Percentiles rank a stretch among this genome's conserved stretches.
Evolutionary conservation across 169 alveolate species (phyloP).

Genomic region (Plasmodium cynomolgi): DNA sequence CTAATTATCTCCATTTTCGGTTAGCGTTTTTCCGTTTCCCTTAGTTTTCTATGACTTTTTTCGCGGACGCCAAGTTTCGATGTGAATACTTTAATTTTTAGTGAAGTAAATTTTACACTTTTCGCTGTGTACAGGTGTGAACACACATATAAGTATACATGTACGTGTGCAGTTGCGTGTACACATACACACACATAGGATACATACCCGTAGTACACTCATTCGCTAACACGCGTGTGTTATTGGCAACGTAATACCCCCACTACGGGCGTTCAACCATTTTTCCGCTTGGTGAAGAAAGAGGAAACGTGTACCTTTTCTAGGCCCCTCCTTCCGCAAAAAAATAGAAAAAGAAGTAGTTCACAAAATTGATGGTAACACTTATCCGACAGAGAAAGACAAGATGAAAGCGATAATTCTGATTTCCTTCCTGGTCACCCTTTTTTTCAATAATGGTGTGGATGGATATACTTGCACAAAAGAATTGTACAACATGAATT

Average conservation of each 20-base stretch:
- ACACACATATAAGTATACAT: not conserved
- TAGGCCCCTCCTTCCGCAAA: not conserved
- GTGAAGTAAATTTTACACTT: not conserved
- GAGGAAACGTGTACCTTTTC: not conserved
- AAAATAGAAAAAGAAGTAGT: not conserved
- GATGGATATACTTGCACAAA: not conserved
- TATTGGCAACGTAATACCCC: not conserved
- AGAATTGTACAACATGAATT: not conserved
- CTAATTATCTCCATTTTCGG: not conserved
- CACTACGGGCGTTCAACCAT: not conserved
- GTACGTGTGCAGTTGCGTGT: not conserved
- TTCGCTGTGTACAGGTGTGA: not conserved
- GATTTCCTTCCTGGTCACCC: not conserved
- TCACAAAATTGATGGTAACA: not conserved
- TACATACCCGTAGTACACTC: not conserved
- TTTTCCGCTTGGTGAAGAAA: not conserved
- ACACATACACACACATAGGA: not conserved
- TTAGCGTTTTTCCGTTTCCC: not conserved
- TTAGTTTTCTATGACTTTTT: not conserved
- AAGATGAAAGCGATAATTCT: conserved; percentile 35
- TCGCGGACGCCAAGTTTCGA: not conserved
- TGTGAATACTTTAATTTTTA: not conserved
- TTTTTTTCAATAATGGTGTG: conserved; percentile 25
- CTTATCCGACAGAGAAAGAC: not conserved
- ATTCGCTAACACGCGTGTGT: not conserved